Evolutionary conservation across 805 yeast genomes (phyloP), one percentile per base, ranked within the genome.

Genomic region (Zygoascus bituminiphila): DNA sequence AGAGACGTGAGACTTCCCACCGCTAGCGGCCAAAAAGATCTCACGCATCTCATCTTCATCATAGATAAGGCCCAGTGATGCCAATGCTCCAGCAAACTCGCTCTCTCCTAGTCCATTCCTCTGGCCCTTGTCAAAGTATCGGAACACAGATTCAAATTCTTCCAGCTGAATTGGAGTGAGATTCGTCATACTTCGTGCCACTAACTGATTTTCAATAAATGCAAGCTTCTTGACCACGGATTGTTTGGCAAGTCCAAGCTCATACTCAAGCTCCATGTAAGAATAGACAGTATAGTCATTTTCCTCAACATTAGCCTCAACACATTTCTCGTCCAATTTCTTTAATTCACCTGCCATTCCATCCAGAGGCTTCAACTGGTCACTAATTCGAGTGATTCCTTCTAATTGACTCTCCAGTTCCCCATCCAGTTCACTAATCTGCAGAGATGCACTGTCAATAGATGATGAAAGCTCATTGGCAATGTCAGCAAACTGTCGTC

Each of bases 41-140:
- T 71, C 69, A 33, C 60, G 62, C 44, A 63, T 60, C 49, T 70
- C 73, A 1, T 56, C 62, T 10, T 61, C 65, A 1, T 60, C 51
- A 42, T 69, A 61, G 4, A 62, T 64, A 1, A 71, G 64, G 20
- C 75, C 75, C 21, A 74, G 58, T 37, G 68, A 60, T n/a, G 66
- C 65, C 50, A 75, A 57, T 2, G 76, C 73, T 0, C 67, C 68
- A 2, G 64, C 59, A 51, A 75, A 76, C 56, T 75, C 79, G 9
- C 51, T 44, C 47, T 69, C 69, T 29, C 65, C 63, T 46, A 75
- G 58, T 31, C 64, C 60, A 35, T 66, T 65, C 48, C 68, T 68
- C 42, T 62, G 62, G 1, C 67, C 65, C 26, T 57, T 61, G 51
- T 66, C 71, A 50, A 70, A 70, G 49, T 66, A 68, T 9, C 73